Conservation (phyloP, 1,284 basidiomycete species). For the Heterobasidion parviporum region DNA sequence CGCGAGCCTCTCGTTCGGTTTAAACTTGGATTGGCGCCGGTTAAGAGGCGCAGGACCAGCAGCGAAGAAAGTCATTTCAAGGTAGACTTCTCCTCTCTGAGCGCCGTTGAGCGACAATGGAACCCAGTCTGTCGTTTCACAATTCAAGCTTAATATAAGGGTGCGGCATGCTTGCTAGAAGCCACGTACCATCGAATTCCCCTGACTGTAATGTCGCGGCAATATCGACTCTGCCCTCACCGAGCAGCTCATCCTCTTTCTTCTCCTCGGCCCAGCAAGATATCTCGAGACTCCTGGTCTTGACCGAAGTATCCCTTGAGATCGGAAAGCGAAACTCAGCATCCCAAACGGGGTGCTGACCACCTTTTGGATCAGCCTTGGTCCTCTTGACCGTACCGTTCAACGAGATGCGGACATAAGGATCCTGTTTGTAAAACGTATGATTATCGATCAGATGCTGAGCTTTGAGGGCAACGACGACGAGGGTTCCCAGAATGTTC, state of each 20-base stretch:
- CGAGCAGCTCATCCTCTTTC: conserved; percentile 51
- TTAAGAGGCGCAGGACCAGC: conserved; percentile 43
- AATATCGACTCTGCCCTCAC: conserved; percentile 56
- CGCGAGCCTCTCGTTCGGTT: conserved; percentile 32
- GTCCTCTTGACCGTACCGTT: conserved; percentile 46
- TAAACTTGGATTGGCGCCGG: conserved; percentile 38
- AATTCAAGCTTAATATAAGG: not conserved
- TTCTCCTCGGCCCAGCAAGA: conserved; percentile 60
- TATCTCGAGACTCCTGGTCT: conserved; percentile 50
- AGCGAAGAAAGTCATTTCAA: conserved; percentile 73
- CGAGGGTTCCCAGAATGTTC: conserved; percentile 50
- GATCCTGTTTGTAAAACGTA: conserved; percentile 72
- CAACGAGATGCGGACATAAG: conserved; percentile 44
- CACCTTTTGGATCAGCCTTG: conserved; percentile 57
- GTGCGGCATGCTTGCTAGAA: not conserved
- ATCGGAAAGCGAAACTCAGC: conserved; percentile 60
- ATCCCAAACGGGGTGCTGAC: conserved; percentile 75
- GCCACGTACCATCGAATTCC: conserved; percentile 62
- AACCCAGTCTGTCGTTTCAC: conserved; percentile 51
- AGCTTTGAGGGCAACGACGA: conserved; percentile 69
- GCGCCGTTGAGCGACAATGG: conserved; percentile 44
- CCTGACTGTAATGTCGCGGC: conserved; percentile 58
- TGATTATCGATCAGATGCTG: conserved; percentile 64
- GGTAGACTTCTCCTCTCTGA: conserved; percentile 61
- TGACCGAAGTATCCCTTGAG: conserved; percentile 33